Percentiles rank a stretch among this genome's conserved stretches.
These are phyloP conservation scores for Pezicula rhizophila DNA, from an alignment of 2,329 filamentous ascomycete genomes.

Conservation along the genomic window DNA sequence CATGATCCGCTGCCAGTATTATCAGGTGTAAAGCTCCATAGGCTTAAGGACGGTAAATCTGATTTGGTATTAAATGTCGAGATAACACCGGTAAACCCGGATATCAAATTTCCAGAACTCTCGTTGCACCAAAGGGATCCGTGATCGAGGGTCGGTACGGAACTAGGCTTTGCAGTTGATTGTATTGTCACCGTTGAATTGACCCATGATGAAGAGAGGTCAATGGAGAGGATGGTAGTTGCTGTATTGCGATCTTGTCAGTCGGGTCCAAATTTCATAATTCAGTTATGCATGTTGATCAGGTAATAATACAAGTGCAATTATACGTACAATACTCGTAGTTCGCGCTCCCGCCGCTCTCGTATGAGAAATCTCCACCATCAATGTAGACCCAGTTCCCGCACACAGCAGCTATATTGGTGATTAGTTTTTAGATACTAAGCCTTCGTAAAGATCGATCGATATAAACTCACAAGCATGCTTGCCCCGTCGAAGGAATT, in stretches of 20 bases:
- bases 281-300: too few species aligned
- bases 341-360: neutral
- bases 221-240: constrained; percentile 9
- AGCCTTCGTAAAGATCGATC: too few species aligned
- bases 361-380: constrained; percentile 10
- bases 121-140: neutral
- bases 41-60: too few species aligned
- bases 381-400: constrained; percentile 14
- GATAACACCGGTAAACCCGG: too few species aligned
- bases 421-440: neutral
- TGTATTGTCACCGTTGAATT: constrained; percentile 10
- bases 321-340: too few species aligned
- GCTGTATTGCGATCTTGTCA: constrained; percentile 1
- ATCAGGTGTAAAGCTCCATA: too few species aligned
- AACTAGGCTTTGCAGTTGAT: constrained; percentile 4
- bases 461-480: too few species aligned
- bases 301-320: too few species aligned
- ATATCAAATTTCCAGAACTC: neutral
- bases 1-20: neutral
- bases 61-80: too few species aligned
- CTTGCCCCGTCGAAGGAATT: too few species aligned
- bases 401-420: constrained; percentile 6
- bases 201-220: constrained; percentile 10
- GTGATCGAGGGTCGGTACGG: constrained; percentile 2
- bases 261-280: too few species aligned